phyloP scores from a whole-genome alignment of 1,139 yeast genomes.

The Diutina pseudorugosa region DNA sequence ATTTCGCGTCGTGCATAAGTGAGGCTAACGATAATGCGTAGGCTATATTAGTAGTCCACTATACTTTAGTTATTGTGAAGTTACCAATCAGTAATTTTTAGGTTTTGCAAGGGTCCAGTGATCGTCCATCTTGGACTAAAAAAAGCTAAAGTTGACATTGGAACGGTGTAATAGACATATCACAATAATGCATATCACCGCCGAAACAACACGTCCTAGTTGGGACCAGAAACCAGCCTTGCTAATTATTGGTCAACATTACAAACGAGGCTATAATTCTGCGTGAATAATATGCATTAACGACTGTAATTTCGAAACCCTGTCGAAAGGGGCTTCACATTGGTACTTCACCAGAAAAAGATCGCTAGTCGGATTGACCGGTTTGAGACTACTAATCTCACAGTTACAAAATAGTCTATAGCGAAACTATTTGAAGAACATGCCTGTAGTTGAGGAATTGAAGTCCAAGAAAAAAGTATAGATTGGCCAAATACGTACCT shows the following conservation, averaged over 20 bases:
- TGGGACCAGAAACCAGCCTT: neutral
- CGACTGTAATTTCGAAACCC: neutral
- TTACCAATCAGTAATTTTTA: no score
- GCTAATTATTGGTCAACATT: neutral
- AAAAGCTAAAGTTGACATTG: neutral
- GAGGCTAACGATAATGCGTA: neutral
- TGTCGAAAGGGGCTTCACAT: neutral
- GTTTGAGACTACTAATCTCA: neutral
- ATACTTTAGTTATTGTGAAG: neutral
- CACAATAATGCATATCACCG: neutral
- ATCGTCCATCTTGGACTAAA: neutral
- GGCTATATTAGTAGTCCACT: neutral
- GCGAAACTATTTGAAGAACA: no score
- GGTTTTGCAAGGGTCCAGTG: neutral
- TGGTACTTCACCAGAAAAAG: neutral
- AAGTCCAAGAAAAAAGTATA: neutral
- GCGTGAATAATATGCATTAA: neutral
- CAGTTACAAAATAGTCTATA: no score
- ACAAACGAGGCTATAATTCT: neutral
- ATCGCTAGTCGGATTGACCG: neutral
- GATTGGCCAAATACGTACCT: neutral
- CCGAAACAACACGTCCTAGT: neutral
- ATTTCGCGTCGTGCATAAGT: neutral
- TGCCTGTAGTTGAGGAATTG: no score
- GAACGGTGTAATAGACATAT: neutral